These are phyloP conservation scores for Phytophthora uliginosa DNA, from an alignment of 352 stramenopile genomes.

Conservation along the genomic window DNA sequence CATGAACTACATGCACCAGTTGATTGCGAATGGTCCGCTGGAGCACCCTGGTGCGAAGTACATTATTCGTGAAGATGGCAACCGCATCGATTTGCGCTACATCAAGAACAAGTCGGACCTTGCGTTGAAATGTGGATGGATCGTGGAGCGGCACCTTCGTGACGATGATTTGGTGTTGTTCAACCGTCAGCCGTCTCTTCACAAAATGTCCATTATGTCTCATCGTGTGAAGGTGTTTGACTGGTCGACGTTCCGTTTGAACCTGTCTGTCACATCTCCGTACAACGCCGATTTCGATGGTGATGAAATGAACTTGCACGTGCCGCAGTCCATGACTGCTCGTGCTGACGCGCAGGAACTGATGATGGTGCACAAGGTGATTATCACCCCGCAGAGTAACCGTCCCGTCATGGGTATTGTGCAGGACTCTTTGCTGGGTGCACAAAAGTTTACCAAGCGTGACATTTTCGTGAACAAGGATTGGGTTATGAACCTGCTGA, in stretches of 20 bases:
- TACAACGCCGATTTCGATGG: slow-evolving; percentile 99
- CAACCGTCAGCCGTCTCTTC: slow-evolving; percentile 99
- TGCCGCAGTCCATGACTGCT: slow-evolving; percentile 98
- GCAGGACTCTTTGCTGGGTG: slow-evolving; percentile 96
- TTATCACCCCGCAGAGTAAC: slow-evolving; percentile 99
- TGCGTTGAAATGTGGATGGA: slow-evolving; percentile 97
- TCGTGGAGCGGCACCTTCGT: slow-evolving; percentile 98
- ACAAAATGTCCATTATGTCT: slow-evolving; percentile 99
- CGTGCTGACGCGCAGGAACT: slow-evolving; percentile 98
- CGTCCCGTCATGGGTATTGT: slow-evolving; percentile 99
- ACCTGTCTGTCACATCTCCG: slow-evolving; percentile 98
- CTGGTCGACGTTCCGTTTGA: slow-evolving; percentile 99
- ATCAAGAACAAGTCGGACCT: slow-evolving; percentile 98
- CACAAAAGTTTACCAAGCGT: slow-evolving; percentile 98
- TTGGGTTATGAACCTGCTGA: slow-evolving; percentile 98
- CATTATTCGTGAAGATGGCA: slow-evolving; percentile 98
- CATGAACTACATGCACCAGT: slow-evolving; percentile 94
- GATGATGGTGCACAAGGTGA: slow-evolving; percentile 99
- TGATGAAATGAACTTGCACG: slow-evolving; percentile 99
- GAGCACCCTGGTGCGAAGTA: slow-evolving; percentile 98
- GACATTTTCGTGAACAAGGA: slow-evolving; percentile 99
- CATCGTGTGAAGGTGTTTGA: slow-evolving; percentile 99
- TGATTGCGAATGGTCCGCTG: slow-evolving; percentile 97
- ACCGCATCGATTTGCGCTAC: slow-evolving; percentile 98
- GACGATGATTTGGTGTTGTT: slow-evolving; percentile 99